Conservation (phyloP, 768 basidiomycete genomes). For the Coprinopsis strossmayeri region DNA sequence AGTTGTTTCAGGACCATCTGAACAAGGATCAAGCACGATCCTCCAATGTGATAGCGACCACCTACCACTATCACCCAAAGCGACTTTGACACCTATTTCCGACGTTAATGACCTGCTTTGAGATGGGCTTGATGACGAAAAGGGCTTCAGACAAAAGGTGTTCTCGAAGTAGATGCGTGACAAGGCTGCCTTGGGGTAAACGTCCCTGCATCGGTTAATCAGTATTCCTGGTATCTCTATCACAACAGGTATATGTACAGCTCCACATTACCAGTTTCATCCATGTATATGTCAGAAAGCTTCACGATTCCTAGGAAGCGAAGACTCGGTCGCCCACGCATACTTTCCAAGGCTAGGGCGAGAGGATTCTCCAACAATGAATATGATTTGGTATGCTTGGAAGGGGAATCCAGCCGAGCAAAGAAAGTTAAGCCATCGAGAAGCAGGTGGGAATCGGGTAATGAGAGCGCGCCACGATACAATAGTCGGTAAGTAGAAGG, state of each 20-base stretch:
- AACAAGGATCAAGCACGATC: conserved; percentile 1
- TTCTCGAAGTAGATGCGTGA: conserved; percentile 68
- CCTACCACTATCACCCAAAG: conserved; percentile 64
- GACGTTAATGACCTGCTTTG: neutral
- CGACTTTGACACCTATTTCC: conserved; percentile 51
- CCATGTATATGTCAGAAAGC: conserved; percentile 52
- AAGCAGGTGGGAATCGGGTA: conserved; percentile 65
- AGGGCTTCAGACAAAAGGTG: conserved; percentile 49
- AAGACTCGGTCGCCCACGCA: conserved; percentile 67
- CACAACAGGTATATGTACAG: conserved; percentile 20
- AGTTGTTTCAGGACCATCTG: conserved; percentile 66
- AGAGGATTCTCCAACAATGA: conserved; percentile 58
- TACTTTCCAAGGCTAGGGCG: conserved; percentile 69
- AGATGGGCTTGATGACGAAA: conserved; percentile 13
- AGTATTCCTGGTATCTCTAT: no score
- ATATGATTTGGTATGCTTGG: conserved; percentile 25
- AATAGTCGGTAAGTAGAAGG: conserved; percentile 45
- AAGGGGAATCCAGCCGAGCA: conserved; percentile 36
- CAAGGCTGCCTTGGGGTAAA: conserved; percentile 59
- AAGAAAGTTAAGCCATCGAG: conserved; percentile 73
- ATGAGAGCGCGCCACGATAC: conserved; percentile 67
- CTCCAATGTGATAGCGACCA: conserved; percentile 1
- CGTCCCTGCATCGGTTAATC: conserved; percentile 61
- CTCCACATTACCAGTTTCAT: conserved; percentile 45
- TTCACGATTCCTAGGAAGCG: conserved; percentile 49